phyloP scores from a whole-genome alignment of 306 rosid species.

The Cucumis sativus region DNA sequence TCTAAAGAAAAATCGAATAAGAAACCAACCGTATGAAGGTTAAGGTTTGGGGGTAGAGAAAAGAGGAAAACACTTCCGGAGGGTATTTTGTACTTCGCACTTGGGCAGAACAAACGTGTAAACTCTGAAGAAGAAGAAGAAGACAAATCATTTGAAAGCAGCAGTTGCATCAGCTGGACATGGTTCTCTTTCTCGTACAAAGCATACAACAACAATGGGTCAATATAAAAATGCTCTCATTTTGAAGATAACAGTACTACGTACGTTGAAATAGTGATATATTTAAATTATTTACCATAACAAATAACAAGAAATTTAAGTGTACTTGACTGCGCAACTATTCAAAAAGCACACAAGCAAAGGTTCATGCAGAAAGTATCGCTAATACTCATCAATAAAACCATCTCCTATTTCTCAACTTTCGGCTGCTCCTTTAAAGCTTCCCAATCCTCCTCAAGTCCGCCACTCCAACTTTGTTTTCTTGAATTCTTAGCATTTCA shows the following conservation, averaged over 20 bases:
- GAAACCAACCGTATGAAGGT: not conserved
- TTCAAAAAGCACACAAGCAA: slow-evolving; percentile 35
- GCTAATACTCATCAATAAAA: not conserved
- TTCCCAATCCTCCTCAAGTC: slow-evolving; percentile 37
- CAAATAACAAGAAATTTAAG: too few relatives aligned
- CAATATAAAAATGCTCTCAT: slow-evolving; percentile 47
- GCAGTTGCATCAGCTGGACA: slow-evolving; percentile 50
- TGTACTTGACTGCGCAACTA: slow-evolving; percentile 29
- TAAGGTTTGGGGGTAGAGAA: not conserved
- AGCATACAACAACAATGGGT: slow-evolving; percentile 64
- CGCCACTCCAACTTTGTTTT: slow-evolving; percentile 40
- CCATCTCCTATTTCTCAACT: not conserved
- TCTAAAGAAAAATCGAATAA: not conserved
- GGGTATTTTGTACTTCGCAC: not conserved
- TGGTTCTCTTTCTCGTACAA: slow-evolving; percentile 1
- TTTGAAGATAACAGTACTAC: slow-evolving; percentile 18
- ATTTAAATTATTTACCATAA: too few relatives aligned
- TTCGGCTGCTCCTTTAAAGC: not conserved
- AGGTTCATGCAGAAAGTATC: not conserved
- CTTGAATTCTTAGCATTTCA: slow-evolving; percentile 82
- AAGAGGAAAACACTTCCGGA: not conserved
- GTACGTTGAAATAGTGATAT: not conserved
- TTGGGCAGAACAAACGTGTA: not conserved
- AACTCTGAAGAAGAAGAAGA: slow-evolving; percentile 38
- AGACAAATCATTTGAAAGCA: slow-evolving; percentile 56